A percentile compares a stretch with the other conserved stretches of the same genome.
Evolutionary conservation across 768 basidiomycete species (phyloP).

Genomic region (Favolaschia claudopus): DNA sequence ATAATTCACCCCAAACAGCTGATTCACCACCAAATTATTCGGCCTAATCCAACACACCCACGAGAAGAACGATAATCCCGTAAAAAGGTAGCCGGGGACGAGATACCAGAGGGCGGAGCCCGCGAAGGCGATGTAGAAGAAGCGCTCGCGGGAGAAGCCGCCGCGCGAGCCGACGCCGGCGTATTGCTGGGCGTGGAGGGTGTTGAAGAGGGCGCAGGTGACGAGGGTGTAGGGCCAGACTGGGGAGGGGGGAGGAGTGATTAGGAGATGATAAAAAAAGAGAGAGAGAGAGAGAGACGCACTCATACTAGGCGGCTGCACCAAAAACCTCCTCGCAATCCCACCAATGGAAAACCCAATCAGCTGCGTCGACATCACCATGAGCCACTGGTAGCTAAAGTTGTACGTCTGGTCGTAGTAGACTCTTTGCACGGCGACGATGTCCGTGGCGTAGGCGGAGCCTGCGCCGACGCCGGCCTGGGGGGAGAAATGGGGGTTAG

Average conservation of each 20-base stretch:
- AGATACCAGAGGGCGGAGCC: conserved; percentile 72
- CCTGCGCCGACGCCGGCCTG: conserved; percentile 61
- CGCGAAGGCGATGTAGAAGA: conserved; percentile 72
- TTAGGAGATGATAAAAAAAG: conserved; percentile 38
- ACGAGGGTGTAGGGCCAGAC: conserved; percentile 85
- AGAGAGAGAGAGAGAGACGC: conserved; percentile 28
- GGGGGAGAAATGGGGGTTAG: too few species aligned
- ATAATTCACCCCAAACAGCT: conserved; percentile 63
- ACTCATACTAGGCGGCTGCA: conserved; percentile 77
- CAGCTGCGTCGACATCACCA: conserved; percentile 78
- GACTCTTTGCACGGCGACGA: conserved; percentile 76
- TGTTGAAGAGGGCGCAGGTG: conserved; percentile 80
- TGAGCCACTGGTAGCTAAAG: conserved; percentile 76
- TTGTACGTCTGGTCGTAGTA: conserved; percentile 73
- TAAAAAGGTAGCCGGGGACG: conserved; percentile 78
- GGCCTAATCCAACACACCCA: conserved; percentile 70
- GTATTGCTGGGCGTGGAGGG: conserved; percentile 76
- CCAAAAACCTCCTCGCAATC: conserved; percentile 76
- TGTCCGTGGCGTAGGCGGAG: conserved; percentile 71
- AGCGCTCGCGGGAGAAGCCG: conserved; percentile 76
- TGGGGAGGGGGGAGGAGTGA: conserved; percentile 39
- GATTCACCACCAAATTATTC: conserved; percentile 53
- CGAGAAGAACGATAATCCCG: conserved; percentile 64
- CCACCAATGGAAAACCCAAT: conserved; percentile 87
- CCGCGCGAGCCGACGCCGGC: conserved; percentile 71